These are phyloP conservation scores for Claviceps paspali DNA, from an alignment of 2,329 filamentous ascomycete species.

Conservation along the genomic window DNA sequence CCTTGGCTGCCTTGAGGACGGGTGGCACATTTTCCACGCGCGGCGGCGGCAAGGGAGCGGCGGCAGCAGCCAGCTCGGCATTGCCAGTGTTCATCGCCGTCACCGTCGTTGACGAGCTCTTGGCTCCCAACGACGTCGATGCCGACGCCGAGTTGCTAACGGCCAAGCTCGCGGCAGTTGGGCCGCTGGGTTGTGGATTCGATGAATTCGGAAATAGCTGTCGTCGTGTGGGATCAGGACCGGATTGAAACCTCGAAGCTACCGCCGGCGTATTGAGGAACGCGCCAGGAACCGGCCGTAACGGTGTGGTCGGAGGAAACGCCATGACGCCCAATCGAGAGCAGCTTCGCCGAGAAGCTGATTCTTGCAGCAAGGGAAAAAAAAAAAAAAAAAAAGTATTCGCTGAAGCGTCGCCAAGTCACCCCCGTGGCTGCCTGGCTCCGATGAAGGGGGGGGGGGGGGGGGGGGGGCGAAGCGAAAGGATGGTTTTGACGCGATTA, in stretches of 20 bases:
- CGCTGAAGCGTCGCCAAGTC: conserved; percentile 2
- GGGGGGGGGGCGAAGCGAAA: neutral
- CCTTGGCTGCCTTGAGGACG: conserved; percentile 65
- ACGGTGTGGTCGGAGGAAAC: conserved; percentile 45
- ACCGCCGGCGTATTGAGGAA: conserved; percentile 61
- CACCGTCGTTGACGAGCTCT: conserved; percentile 7
- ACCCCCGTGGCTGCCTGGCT: neutral
- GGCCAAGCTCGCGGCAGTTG: conserved; percentile 6
- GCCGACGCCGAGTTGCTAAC: conserved; percentile 4
- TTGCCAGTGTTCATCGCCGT: conserved; percentile 13
- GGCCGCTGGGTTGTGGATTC: conserved; percentile 8
- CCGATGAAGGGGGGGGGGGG: neutral
- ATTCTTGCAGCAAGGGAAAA: neutral
- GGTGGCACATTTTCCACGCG: conserved; percentile 41
- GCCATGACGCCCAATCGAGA: conserved; percentile 29
- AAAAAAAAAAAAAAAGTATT: neutral
- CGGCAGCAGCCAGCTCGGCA: conserved; percentile 15
- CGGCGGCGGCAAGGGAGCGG: conserved; percentile 25
- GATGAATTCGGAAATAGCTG: conserved; percentile 30
- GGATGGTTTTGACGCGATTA: conserved; percentile 4
- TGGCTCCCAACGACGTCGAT: neutral
- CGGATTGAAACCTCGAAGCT: conserved; percentile 29
- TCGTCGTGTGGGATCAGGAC: conserved; percentile 32
- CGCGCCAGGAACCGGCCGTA: conserved; percentile 59
- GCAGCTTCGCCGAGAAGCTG: neutral